Percentiles rank a stretch among this genome's conserved stretches.
These are phyloP conservation scores for Gossypium turneri DNA, from an alignment of 345 rosid genomes.

Conservation along the genomic window DNA sequence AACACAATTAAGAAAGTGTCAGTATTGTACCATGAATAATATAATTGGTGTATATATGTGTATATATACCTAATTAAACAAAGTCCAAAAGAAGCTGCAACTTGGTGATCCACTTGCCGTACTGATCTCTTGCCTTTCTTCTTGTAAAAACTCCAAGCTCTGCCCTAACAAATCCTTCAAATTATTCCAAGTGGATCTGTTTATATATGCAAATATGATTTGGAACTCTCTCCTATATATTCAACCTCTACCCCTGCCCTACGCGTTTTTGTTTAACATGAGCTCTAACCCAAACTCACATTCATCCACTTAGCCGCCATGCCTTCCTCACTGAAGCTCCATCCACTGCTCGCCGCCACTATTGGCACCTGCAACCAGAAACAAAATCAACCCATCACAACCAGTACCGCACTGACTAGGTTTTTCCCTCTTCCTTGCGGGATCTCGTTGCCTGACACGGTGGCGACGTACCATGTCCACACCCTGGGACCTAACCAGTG, in stretches of 20 bases:
- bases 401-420: not conserved
- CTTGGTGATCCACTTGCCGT: conserved; percentile 70
- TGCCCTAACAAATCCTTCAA: conserved; percentile 24
- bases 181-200: conserved; percentile 40
- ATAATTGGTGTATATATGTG: not conserved
- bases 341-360: conserved; percentile 21
- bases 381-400: conserved; percentile 2
- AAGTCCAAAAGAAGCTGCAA: conserved; percentile 63
- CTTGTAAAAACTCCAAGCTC: not conserved
- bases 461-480: conserved; percentile 48
- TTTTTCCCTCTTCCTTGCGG: conserved; percentile 30
- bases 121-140: conserved; percentile 15
- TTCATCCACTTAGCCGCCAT: not conserved
- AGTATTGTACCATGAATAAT: conserved; percentile 20
- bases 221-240: conserved; percentile 5
- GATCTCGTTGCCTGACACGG: conserved; percentile 42
- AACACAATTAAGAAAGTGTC: conserved; percentile 11
- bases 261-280: not conserved
- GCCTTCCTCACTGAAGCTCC: conserved; percentile 64
- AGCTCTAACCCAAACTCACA: not conserved
- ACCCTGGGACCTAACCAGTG: conserved; percentile 55
- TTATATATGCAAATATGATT: not conserved
- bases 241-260: not conserved
- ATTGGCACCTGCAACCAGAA: conserved; percentile 25
- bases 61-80: conserved; percentile 13